These are phyloP conservation scores for Patellifolia procumbens DNA, from an alignment of 179 eudicot genomes.

Conservation along the genomic window DNA sequence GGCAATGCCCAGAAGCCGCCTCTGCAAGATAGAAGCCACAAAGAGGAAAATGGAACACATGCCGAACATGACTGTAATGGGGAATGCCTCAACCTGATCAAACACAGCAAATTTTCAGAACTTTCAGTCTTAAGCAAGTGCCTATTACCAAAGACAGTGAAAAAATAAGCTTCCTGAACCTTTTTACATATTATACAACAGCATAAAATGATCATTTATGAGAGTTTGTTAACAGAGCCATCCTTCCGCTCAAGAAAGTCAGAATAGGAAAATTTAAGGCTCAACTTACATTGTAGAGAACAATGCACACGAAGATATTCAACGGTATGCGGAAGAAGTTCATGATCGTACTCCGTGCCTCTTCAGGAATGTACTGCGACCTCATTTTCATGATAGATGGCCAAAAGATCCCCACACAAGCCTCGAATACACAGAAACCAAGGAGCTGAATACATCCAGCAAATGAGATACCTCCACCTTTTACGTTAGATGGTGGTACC, in stretches of 20 bases:
- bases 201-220: too few relatives aligned
- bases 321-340: constrained; percentile 98
- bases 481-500: constrained; percentile 56
- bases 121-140: not conserved
- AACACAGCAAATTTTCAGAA: constrained; percentile 33
- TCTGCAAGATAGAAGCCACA: constrained; percentile 79
- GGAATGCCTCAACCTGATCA: constrained; percentile 85
- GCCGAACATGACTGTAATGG: constrained; percentile 95
- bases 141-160: too few relatives aligned
- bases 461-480: constrained; percentile 75
- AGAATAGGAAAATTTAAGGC: not conserved
- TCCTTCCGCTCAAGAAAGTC: not conserved
- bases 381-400: constrained; percentile 99
- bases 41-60: constrained; percentile 97
- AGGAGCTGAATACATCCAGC: constrained; percentile 74
- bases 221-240: too few relatives aligned
- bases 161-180: not conserved
- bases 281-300: constrained; percentile 81
- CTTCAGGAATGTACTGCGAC: constrained; percentile 98
- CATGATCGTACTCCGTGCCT: constrained; percentile 99
- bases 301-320: constrained; percentile 88
- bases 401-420: constrained; percentile 97
- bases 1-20: constrained; percentile 70
- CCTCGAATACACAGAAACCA: constrained; percentile 91
- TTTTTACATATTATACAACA: not conserved